Evolutionary conservation across 2,329 filamentous ascomycete genomes (phyloP).

Genomic region (Colletotrichum graminicola): DNA sequence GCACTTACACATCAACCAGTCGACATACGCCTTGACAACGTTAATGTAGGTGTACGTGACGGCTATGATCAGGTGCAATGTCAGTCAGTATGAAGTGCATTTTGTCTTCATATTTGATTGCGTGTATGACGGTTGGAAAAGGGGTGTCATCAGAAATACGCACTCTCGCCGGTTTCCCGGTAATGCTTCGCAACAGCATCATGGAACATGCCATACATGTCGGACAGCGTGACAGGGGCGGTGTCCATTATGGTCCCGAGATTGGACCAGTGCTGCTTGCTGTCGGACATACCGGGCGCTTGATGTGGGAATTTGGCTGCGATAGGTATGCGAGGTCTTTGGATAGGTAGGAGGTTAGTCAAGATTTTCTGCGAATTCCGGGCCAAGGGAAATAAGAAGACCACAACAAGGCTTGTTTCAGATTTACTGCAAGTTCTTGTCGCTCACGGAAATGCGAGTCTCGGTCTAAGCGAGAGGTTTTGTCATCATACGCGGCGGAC

Average conservation of each 20-base stretch:
- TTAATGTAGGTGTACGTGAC: background rate
- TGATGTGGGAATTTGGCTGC: background rate
- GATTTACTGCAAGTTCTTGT: background rate
- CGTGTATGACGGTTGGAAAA: too few species aligned
- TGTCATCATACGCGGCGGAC: background rate
- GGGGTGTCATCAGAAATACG: background rate
- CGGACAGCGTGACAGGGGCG: background rate
- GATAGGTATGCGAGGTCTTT: background rate
- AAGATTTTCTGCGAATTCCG: background rate
- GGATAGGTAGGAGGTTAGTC: background rate
- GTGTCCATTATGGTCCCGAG: background rate
- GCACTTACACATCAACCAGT: slow-evolving; percentile 1
- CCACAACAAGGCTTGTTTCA: background rate
- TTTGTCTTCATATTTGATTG: background rate
- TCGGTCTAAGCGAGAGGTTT: background rate
- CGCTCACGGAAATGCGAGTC: background rate
- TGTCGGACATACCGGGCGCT: background rate
- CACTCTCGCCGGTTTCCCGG: background rate
- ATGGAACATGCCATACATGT: background rate
- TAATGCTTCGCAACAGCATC: background rate
- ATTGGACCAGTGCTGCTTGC: background rate
- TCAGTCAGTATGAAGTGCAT: background rate
- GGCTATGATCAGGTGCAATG: background rate
- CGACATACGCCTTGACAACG: background rate
- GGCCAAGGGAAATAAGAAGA: background rate